A percentile compares a stretch with the other conserved stretches of the same genome.
Evolutionary conservation across 352 stramenopile species (phyloP).

Genomic region (Pythium coloratum): DNA sequence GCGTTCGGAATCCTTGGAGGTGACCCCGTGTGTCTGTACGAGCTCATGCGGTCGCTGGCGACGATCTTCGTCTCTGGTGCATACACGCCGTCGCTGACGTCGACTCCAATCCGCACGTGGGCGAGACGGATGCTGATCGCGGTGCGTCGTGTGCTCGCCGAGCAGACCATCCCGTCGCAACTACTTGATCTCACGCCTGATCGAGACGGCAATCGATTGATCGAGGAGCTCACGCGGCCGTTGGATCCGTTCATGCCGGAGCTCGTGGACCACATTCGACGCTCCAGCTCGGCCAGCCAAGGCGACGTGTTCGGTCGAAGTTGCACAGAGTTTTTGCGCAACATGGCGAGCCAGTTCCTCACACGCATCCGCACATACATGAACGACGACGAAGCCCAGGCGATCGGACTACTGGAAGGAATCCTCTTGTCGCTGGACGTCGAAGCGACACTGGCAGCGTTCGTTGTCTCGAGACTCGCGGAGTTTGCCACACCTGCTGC

Average conservation of each 20-base stretch:
- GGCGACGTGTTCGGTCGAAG: constrained; percentile 22
- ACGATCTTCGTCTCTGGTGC: constrained; percentile 27
- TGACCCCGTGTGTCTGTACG: constrained; percentile 24
- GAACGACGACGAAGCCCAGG: constrained; percentile 6
- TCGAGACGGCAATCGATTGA: constrained; percentile 19
- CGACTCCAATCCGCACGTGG: constrained; percentile 29
- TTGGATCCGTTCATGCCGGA: constrained; percentile 35
- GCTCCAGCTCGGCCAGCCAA: constrained; percentile 24
- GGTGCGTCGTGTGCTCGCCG: constrained; percentile 18
- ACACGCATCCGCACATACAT: constrained; percentile 21
- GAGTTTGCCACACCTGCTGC: constrained; percentile 8
- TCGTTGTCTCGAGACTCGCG: constrained; percentile 10
- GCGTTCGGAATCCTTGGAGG: constrained; percentile 30
- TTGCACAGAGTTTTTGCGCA: constrained; percentile 30
- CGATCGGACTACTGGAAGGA: constrained; percentile 10
- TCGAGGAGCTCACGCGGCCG: constrained; percentile 28
- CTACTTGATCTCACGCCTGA: constrained; percentile 22
- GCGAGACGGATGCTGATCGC: constrained; percentile 26
- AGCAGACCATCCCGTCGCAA: constrained; percentile 17
- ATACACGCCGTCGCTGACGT: constrained; percentile 31
- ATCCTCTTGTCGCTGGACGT: constrained; percentile 24
- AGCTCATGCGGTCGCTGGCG: constrained; percentile 26
- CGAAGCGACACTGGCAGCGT: constrained; percentile 12
- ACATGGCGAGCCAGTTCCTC: constrained; percentile 32
- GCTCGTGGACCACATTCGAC: constrained; percentile 32